Conservation (phyloP, 148 eudicot genomes). For the Vaccinium myrtillus region DNA sequence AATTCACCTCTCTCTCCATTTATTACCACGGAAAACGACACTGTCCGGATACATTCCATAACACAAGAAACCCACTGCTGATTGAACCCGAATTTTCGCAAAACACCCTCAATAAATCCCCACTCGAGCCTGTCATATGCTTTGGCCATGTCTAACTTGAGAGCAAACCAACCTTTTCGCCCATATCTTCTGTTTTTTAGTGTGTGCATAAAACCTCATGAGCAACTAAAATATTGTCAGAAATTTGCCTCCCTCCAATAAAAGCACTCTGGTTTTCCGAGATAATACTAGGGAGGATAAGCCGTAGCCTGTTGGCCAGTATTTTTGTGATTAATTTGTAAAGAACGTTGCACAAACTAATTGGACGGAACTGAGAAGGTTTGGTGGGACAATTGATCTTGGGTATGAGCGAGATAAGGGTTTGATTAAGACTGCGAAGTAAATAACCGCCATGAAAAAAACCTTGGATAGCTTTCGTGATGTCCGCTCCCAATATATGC, state of each 20-base stretch:
- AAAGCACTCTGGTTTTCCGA: background rate
- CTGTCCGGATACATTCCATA: background rate
- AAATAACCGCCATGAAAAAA: background rate
- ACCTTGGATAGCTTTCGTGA: background rate
- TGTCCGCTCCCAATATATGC: background rate
- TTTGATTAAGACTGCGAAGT: background rate
- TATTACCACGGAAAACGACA: background rate
- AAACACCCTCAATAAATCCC: background rate
- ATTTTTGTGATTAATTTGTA: too few relatives aligned
- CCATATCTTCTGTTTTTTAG: background rate
- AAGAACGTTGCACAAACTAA: background rate
- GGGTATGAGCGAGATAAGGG: background rate
- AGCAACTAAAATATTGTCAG: background rate
- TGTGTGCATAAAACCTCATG: background rate
- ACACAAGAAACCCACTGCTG: background rate
- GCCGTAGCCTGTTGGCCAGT: background rate
- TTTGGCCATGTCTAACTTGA: background rate
- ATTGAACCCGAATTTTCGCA: background rate
- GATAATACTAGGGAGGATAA: background rate
- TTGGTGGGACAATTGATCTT: background rate
- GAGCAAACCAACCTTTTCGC: background rate
- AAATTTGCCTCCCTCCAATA: background rate
- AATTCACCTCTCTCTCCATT: background rate
- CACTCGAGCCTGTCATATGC: background rate
- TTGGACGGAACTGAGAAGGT: background rate